Conservation (phyloP, 176 grass and related monocot species). For the Zea luxurians region DNA sequence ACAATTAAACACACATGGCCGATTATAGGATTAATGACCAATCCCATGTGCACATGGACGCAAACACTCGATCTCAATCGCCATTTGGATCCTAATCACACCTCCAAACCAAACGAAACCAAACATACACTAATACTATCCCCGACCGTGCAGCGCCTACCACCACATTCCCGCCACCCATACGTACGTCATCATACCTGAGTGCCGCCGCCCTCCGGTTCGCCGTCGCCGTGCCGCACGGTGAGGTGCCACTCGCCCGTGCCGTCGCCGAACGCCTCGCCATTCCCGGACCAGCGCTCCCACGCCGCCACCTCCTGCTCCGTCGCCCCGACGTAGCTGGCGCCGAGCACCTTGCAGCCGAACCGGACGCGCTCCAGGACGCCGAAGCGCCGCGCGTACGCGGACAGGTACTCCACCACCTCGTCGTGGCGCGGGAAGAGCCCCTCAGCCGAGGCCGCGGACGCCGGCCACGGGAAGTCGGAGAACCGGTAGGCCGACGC, state of each 20-base stretch:
- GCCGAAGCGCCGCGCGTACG: slow-evolving; percentile 55
- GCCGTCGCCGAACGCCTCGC: slow-evolving; percentile 57
- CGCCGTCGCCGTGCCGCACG: slow-evolving; percentile 16
- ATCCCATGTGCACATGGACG: too few relatives aligned
- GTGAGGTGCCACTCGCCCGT: slow-evolving; percentile 30
- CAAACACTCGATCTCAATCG: too few relatives aligned
- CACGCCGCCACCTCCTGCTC: slow-evolving; percentile 43
- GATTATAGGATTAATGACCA: too few relatives aligned
- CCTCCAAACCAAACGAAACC: background rate
- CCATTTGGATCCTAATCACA: too few relatives aligned
- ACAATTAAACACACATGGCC: too few relatives aligned
- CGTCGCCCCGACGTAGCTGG: slow-evolving; percentile 40
- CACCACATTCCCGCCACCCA: background rate
- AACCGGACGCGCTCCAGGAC: slow-evolving; percentile 48
- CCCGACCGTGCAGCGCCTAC: background rate
- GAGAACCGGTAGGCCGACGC: slow-evolving; percentile 47
- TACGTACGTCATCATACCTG: background rate
- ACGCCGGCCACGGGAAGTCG: slow-evolving; percentile 58
- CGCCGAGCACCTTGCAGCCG: slow-evolving; percentile 33
- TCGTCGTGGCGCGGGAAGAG: slow-evolving; percentile 37
- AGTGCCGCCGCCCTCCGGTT: background rate
- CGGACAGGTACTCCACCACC: slow-evolving; percentile 49
- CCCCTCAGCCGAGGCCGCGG: background rate
- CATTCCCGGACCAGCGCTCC: slow-evolving; percentile 61
- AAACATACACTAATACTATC: background rate